phyloP scores from a whole-genome alignment of 1,284 basidiomycete genomes.

The Apiotrichum sp. region DNA sequence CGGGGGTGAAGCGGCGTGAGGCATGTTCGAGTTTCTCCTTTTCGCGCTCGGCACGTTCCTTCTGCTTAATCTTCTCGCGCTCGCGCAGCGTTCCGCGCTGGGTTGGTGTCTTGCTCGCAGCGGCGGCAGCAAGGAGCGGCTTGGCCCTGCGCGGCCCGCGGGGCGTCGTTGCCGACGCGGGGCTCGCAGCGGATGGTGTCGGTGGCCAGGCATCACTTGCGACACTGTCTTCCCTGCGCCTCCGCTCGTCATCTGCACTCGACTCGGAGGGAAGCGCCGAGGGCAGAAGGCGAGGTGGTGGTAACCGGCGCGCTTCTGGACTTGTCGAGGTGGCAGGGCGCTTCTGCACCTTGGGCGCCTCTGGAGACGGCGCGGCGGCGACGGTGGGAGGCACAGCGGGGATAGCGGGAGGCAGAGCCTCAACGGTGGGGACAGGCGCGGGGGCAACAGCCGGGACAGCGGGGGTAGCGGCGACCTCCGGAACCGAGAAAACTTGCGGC shows the following conservation, averaged over 20 bases:
- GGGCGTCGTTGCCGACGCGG: background rate
- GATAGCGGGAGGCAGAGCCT: no score
- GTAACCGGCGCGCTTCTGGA: background rate
- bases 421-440: background rate
- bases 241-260: background rate
- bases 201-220: background rate
- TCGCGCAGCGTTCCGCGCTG: background rate
- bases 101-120: background rate
- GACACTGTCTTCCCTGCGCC: background rate
- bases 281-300: background rate
- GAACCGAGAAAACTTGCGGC: no score
- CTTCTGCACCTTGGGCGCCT: background rate
- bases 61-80: background rate
- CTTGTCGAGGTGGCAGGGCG: background rate
- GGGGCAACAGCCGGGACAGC: background rate
- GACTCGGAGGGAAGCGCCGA: background rate
- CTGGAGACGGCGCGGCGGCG: background rate
- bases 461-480: no score
- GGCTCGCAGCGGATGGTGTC: background rate
- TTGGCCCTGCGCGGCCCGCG: background rate
- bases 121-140: constrained; percentile 1
- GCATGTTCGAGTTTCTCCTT: background rate
- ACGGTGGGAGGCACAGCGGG: background rate
- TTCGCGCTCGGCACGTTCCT: background rate
- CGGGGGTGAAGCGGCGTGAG: background rate